Percentiles rank a stretch among this genome's conserved stretches.
phyloP scores from a whole-genome alignment of 1,139 yeast genomes.

The Blastobotrys ciferrii region DNA sequence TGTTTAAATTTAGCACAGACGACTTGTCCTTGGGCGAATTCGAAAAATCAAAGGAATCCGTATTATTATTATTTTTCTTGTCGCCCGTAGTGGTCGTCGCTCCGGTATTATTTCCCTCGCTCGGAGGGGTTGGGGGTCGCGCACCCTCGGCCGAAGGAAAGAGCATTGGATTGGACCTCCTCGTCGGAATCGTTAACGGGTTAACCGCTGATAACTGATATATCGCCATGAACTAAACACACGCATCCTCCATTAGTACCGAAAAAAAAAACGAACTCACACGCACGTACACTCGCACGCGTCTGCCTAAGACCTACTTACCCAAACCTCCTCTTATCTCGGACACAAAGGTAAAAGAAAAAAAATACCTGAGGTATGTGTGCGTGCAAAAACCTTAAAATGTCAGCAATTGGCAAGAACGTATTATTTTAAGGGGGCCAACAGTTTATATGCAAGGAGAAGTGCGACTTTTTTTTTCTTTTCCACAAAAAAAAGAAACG shows the following conservation, averaged over 20 bases:
- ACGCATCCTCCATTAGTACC: no score
- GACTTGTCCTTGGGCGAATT: conserved; percentile 11
- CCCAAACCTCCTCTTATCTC: not conserved
- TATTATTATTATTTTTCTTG: not conserved
- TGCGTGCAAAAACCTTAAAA: not conserved
- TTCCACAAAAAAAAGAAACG: not conserved
- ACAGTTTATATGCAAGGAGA: not conserved
- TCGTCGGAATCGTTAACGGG: conserved; percentile 5
- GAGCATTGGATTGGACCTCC: conserved; percentile 3
- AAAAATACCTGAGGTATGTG: not conserved
- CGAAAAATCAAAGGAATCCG: conserved; percentile 15
- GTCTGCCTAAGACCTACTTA: not conserved
- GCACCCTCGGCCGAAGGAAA: conserved; percentile 6
- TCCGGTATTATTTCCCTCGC: not conserved
- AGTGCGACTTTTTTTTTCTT: not conserved
- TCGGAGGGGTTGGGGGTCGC: conserved; percentile 7
- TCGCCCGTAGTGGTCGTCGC: no score
- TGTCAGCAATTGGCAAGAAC: not conserved
- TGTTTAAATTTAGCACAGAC: conserved; percentile 13
- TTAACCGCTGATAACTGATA: conserved; percentile 3
- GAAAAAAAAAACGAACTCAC: no score
- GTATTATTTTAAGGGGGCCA: not conserved
- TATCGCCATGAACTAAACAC: conserved; percentile 1
- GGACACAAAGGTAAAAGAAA: no score
- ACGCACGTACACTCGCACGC: no score